Percentiles rank a stretch among this genome's conserved stretches.
Conservation (phyloP, 129 eudicot species). For the sunflower (Helianthus annuus) region DNA sequence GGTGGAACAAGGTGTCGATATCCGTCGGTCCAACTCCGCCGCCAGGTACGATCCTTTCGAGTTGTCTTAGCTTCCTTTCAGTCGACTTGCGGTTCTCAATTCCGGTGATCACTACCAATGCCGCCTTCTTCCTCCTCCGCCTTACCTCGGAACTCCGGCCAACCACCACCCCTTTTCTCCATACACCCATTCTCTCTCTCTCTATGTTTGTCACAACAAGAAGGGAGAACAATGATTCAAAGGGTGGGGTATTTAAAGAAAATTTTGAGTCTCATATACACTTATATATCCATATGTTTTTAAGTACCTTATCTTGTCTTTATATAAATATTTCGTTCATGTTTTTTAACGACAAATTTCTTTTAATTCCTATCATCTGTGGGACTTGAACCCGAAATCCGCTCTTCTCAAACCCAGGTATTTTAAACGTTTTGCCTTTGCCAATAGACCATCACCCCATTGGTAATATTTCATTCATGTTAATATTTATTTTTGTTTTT, state of each 20-base stretch:
- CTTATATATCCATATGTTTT: background rate
- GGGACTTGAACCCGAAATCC: too few relatives aligned
- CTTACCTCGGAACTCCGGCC: constrained; percentile 33
- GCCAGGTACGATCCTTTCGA: constrained; percentile 36
- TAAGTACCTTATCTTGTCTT: constrained; percentile 1
- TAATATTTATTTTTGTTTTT: too few relatives aligned
- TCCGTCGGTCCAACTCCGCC: constrained; percentile 16
- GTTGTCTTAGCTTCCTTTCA: constrained; percentile 34
- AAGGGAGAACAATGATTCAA: constrained; percentile 10
- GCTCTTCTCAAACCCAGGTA: too few relatives aligned
- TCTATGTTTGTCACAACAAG: constrained; percentile 6
- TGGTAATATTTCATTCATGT: too few relatives aligned
- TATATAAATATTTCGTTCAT: background rate
- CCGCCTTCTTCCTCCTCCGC: constrained; percentile 19
- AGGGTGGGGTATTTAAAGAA: constrained; percentile 29
- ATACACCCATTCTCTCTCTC: constrained; percentile 29
- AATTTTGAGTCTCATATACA: constrained; percentile 13
- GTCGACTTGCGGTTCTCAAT: constrained; percentile 23
- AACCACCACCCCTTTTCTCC: constrained; percentile 34
- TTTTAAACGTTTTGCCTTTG: too few relatives aligned
- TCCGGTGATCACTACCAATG: constrained; percentile 21
- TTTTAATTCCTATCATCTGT: background rate
- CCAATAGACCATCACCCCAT: too few relatives aligned
- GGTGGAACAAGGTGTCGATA: constrained; percentile 34
- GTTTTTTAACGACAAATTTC: background rate